Base-by-base conservation (phyloP, 2,329 filamentous ascomycete species). In the Diaporthe vexans region DNA sequence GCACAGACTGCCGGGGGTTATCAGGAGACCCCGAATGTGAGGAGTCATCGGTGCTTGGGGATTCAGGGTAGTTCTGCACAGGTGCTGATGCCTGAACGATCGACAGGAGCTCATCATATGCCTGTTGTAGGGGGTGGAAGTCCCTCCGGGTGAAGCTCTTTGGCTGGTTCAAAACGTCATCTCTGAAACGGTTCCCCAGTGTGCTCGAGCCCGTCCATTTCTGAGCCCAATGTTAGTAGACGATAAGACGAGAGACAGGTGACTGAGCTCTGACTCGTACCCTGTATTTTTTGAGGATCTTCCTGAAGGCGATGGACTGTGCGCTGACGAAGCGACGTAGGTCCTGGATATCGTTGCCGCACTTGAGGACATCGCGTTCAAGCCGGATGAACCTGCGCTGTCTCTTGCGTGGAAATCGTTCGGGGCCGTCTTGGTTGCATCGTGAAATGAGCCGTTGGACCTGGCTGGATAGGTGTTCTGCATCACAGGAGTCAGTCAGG, bases 231-330 rank as follows among this genome's bases (percentile, higher is more conserved):
- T 8, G 48, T 72, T 56, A 72, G 70, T 58, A 19, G 24, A n/a
- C 11, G 33, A 29, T 19, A 24, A 24, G 24, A 6, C n/a, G 48
- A 24, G 48, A 4, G 11, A 24, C 7, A 7, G 8, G 19, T 6
- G n/a, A 33, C 21, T 54, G 51, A n/a, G 29, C 29, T 24, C 24
- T n/a, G 43, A 54, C 21, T 54, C 84, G n/a, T 83, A 90, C 90
- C 86, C 88, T 89, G 84, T 97, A 96, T 81, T 97, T 97, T 82
- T 96, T 97, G 46, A 95, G 85, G 51, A 97, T 92, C 84, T 97
- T 97, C 72, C 91, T 90, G 79, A 97, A 95, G 5, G 93, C 94
- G 6, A 92, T 90, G 13, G 92, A 87, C 80, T 97, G 94, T 2
- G 93, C 93, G 74, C 89, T 88, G 76, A 92, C 90, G 78, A 96